Evolutionary conservation across 345 rosid genomes (phyloP).

Genomic region (Aquilaria yunnanensis): DNA sequence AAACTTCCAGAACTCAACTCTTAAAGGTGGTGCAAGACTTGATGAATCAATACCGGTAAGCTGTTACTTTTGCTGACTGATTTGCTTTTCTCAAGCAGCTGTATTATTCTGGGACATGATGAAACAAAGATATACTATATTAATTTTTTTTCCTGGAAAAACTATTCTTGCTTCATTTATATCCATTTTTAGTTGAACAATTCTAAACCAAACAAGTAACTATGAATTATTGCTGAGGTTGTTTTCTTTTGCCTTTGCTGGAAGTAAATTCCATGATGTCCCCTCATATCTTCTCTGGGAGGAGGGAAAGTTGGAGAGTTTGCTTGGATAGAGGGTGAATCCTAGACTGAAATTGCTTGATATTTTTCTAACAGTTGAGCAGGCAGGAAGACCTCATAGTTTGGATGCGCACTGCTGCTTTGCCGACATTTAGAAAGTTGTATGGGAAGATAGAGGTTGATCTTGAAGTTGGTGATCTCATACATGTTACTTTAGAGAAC

Average conservation of each 20-base stretch:
- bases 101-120: neutral
- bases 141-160: too few relatives aligned
- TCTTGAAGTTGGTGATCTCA: slow-evolving; percentile 46
- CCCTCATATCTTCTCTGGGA: too few relatives aligned
- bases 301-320: too few relatives aligned
- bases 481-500: slow-evolving; percentile 52
- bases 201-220: too few relatives aligned
- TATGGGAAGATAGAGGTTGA: slow-evolving; percentile 91
- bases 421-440: slow-evolving; percentile 95
- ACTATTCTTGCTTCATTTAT: too few relatives aligned
- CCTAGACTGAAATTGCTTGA: too few relatives aligned
- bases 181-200: too few relatives aligned
- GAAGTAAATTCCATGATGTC: too few relatives aligned
- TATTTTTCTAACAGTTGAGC: slow-evolving; percentile 53
- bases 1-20: slow-evolving; percentile 65
- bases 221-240: too few relatives aligned
- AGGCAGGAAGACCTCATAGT: slow-evolving; percentile 94
- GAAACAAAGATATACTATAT: neutral
- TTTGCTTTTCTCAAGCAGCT: neutral
- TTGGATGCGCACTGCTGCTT: slow-evolving; percentile 99
- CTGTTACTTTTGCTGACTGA: slow-evolving; percentile 1
- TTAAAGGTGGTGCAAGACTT: slow-evolving; percentile 58
- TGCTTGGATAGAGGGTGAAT: too few relatives aligned
- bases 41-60: slow-evolving; percentile 53
- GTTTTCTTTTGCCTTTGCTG: too few relatives aligned